Percentiles rank a stretch among this genome's conserved stretches.
phyloP scores from a whole-genome alignment of 371 early-diverging fungal species.

The Rhizopus arrhizus region DNA sequence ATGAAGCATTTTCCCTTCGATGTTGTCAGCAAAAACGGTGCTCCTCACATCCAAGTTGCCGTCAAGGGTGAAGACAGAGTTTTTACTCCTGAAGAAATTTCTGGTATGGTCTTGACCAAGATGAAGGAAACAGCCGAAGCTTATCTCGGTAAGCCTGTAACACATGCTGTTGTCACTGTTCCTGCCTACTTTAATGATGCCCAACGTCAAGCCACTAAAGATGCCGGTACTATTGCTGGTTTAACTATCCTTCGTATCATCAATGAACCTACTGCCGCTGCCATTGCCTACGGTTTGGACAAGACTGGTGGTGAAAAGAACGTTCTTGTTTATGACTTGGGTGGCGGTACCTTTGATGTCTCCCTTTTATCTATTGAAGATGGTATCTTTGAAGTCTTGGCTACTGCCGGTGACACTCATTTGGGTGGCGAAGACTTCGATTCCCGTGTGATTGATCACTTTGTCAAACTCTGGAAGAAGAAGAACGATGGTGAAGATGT shows the following conservation, averaged over 20 bases:
- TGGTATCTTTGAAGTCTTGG: constrained; percentile 85
- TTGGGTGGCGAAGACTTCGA: constrained; percentile 97
- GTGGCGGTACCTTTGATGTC: constrained; percentile 97
- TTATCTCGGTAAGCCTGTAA: constrained; percentile 87
- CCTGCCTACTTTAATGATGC: constrained; percentile 93
- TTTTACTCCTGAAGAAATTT: constrained; percentile 97
- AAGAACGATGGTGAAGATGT: constrained; percentile 72
- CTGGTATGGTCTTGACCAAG: constrained; percentile 94
- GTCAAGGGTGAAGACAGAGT: constrained; percentile 89
- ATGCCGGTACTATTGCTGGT: constrained; percentile 81
- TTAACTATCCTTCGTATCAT: constrained; percentile 81
- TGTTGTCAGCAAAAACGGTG: constrained; percentile 77
- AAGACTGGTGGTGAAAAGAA: constrained; percentile 68
- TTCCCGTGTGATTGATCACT: constrained; percentile 82
- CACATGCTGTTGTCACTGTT: constrained; percentile 86
- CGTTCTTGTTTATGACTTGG: constrained; percentile 90
- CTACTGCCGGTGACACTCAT: constrained; percentile 92
- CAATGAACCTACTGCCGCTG: constrained; percentile 96
- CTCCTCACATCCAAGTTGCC: constrained; percentile 79
- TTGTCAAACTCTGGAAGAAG: constrained; percentile 75
- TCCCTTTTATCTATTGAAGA: constrained; percentile 86
- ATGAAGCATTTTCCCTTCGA: constrained; percentile 93
- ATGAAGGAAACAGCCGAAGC: constrained; percentile 98
- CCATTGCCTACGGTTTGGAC: constrained; percentile 91
- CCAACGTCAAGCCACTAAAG: constrained; percentile 84